Conservation (phyloP, 225 moss, liverwort and hornwort species). For the Sphagnum contortum region DNA sequence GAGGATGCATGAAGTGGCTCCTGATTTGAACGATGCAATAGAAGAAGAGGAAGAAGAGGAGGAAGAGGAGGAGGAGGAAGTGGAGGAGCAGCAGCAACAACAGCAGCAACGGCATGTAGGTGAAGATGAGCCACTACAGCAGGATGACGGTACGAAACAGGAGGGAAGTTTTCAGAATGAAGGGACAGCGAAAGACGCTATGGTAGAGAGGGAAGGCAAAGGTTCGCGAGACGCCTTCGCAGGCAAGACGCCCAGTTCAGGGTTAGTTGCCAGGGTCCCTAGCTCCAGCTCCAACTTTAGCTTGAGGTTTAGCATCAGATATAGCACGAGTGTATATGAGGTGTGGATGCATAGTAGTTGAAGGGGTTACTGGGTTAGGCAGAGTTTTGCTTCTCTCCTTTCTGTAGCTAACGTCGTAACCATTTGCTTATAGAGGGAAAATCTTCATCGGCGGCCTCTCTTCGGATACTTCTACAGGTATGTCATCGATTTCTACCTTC, state of each 20-base stretch:
- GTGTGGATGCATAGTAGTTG: conserved; percentile 72
- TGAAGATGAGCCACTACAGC: conserved; percentile 34
- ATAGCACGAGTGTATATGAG: conserved; percentile 66
- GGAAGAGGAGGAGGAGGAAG: conserved; percentile 27
- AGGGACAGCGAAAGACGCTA: conserved; percentile 41
- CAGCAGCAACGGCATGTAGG: conserved; percentile 11
- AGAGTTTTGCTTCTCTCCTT: conserved; percentile 4
- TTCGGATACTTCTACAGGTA: conserved; percentile 99
- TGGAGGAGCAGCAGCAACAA: conserved; percentile 34
- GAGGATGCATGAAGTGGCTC: conserved; percentile 53
- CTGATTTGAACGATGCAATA: conserved; percentile 41
- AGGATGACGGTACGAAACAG: conserved; percentile 35
- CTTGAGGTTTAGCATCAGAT: conserved; percentile 32
- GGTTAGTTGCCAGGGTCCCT: conserved; percentile 66
- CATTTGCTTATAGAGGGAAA: conserved; percentile 72
- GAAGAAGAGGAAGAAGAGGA: conserved; percentile 25
- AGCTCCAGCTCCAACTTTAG: conserved; percentile 65
- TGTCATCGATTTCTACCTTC: conserved; percentile 2
- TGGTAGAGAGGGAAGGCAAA: conserved; percentile 57
- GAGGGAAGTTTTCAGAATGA: conserved; percentile 42
- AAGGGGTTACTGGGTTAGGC: conserved; percentile 41
- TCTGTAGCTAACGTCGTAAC: conserved; percentile 83
- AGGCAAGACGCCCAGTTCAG: conserved; percentile 54
- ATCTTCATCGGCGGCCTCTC: conserved; percentile 99
- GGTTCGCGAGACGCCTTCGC: conserved; percentile 54